Evolutionary conservation across 495 filamentous ascomycete species (phyloP).

Genomic region (Neurospora tetraspora): DNA sequence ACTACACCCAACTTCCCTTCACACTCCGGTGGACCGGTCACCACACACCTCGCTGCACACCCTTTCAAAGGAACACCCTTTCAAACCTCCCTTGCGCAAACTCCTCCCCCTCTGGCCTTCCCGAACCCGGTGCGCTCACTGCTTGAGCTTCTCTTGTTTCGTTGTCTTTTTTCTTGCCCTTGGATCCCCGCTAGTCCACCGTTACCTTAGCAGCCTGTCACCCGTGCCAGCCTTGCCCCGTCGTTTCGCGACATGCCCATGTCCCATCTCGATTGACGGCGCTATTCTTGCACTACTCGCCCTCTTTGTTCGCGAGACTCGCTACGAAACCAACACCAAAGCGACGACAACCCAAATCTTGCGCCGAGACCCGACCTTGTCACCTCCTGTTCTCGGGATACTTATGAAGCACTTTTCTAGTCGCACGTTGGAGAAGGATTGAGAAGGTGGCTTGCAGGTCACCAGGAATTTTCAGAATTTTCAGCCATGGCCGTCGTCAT

Average conservation of each 20-base stretch:
- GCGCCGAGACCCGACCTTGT: not conserved
- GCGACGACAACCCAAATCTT: not conserved
- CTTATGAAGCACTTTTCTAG: constrained; percentile 18
- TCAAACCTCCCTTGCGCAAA: constrained; percentile 3
- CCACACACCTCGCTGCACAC: constrained; percentile 10
- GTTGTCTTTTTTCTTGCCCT: constrained; percentile 1
- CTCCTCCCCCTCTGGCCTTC: not conserved
- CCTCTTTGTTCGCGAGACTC: not conserved
- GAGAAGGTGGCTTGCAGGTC: constrained; percentile 20
- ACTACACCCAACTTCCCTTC: constrained; percentile 9
- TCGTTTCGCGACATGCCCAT: not conserved
- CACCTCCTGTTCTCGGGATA: constrained; percentile 1
- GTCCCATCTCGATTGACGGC: not conserved
- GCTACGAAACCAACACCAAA: not conserved
- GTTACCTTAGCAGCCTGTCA: not conserved
- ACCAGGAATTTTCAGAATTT: constrained; percentile 6
- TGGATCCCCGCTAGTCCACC: not conserved
- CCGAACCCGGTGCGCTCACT: not conserved
- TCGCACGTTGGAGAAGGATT: constrained; percentile 21
- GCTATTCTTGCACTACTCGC: not conserved
- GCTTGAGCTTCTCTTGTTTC: not conserved
- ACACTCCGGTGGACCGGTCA: constrained; percentile 24
- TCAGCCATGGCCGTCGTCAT: constrained; percentile 38
- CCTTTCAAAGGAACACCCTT: not conserved
- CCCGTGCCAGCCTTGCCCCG: not conserved